Evolutionary conservation across 768 basidiomycete species (phyloP).

Genomic region (Suillus variegatus): DNA sequence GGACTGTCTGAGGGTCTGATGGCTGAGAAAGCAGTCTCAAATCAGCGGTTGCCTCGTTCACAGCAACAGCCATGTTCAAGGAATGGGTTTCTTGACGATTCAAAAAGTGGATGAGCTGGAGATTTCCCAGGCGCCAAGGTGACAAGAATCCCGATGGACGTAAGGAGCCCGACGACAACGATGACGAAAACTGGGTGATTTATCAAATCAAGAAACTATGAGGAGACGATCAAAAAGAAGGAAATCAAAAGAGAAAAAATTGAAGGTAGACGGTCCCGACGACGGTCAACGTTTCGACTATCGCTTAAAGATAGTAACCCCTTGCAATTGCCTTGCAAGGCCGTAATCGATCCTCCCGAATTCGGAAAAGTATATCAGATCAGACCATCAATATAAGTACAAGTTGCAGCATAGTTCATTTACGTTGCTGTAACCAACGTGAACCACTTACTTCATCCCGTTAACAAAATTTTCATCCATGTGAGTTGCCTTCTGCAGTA

Average conservation of each 20-base stretch:
- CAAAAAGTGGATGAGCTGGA: not conserved
- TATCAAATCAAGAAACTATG: not conserved
- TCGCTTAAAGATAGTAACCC: not conserved
- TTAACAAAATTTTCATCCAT: not conserved
- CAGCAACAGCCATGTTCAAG: conserved; percentile 2
- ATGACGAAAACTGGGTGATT: not conserved
- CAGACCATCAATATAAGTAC: not conserved
- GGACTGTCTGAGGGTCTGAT: conserved; percentile 1
- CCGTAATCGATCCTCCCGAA: conserved; percentile 1
- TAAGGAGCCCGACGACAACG: not conserved
- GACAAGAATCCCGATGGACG: not conserved
- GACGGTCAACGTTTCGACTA: not conserved
- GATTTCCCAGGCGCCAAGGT: conserved; percentile 2
- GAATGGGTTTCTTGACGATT: not conserved
- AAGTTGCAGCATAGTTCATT: not conserved
- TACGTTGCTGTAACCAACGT: conserved; percentile 13
- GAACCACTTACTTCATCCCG: not conserved
- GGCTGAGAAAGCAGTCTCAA: conserved; percentile 14
- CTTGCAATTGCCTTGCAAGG: not conserved
- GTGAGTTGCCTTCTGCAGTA: not conserved
- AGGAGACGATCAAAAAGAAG: not conserved
- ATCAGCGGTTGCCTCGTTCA: conserved; percentile 15
- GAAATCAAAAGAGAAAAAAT: not conserved
- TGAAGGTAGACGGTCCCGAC: not conserved
- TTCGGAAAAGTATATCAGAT: conserved; percentile 1